Conservation (phyloP, 345 rosid species). For the Moringa oleifera region DNA sequence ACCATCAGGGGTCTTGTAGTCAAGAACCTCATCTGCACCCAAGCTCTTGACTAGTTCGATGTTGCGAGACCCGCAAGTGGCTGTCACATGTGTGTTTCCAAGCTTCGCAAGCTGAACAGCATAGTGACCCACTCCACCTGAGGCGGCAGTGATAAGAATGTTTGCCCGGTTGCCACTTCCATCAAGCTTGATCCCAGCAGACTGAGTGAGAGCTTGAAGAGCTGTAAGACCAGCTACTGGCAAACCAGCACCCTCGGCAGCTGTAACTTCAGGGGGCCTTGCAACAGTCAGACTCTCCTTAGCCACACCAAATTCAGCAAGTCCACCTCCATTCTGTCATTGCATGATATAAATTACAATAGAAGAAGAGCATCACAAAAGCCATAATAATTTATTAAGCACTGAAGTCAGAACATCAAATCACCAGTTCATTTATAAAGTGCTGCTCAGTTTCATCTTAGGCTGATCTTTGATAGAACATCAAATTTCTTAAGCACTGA, state of each 20-base stretch:
- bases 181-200: slow-evolving; percentile 64
- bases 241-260: slow-evolving; percentile 62
- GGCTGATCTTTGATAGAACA: too few species aligned
- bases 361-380: not conserved
- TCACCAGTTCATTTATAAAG: not conserved
- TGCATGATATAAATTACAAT: slow-evolving; percentile 4
- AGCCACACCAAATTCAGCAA: slow-evolving; percentile 65
- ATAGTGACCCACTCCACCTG: slow-evolving; percentile 86
- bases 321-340: slow-evolving; percentile 46
- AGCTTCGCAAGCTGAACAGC: slow-evolving; percentile 75
- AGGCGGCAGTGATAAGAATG: slow-evolving; percentile 66
- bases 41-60: slow-evolving; percentile 59
- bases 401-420: not conserved
- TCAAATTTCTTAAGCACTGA: too few species aligned
- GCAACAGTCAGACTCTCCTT: slow-evolving; percentile 46
- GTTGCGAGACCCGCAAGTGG: slow-evolving; percentile 79
- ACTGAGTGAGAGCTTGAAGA: slow-evolving; percentile 45
- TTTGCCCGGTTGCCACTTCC: slow-evolving; percentile 49
- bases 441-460: not conserved
- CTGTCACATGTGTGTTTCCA: slow-evolving; percentile 74
- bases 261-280: slow-evolving; percentile 62
- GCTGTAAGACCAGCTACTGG: slow-evolving; percentile 72
- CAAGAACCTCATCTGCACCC: slow-evolving; percentile 81
- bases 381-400: not conserved
- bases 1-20: slow-evolving; percentile 73